Evolutionary conservation across 2,329 filamentous ascomycete genomes (phyloP), one percentile per base, ranked within the genome.

Genomic region (Diaporthe helianthi): DNA sequence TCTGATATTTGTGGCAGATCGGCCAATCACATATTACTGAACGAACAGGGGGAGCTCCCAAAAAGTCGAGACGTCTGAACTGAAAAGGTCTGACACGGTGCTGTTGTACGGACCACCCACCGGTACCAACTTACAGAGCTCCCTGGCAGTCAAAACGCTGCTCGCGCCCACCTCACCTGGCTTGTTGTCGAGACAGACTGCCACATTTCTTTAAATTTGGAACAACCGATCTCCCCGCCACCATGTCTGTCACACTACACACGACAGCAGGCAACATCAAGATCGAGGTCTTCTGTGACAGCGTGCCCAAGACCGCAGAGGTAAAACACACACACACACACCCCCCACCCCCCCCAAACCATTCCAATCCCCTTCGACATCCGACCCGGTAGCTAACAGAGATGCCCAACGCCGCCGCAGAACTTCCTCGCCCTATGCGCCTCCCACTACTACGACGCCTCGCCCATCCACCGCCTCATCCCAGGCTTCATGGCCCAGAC

Each of bases 261-360:
- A 99, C 96, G 61, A 93, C 90, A 63, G 87, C 92, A 65, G 96
- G 96, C 78, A 91, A 96, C 81, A 86, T 99, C 78, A 99, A 98
- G 83, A 88, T 98, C 75, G 96, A 98, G 80, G 85, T 99, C 74
- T 98, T 98, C 83, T 98, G 95, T 83, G 93, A 98, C 79, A 91
- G 92, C 75, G 93, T 97, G 38, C 96, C 96, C 72, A 94, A 95
- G 80, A 97, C 96, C 0, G 92, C 94, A 72, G 93, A 97, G 83
- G 91, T 91, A 82, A 68, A 82, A 74, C 46, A 44, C 13, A 38
- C 36, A 13, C 36, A 33, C 3, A 10, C 31, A 33, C 31, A n/a
- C n/a, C n/a, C n/a, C n/a, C 44, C 38, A 47, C 53, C 33, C 26
- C 47, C 38, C 49, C 54, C 36, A 26, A 24, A 52, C 53, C 33